These are phyloP conservation scores for Achlya hypogyna DNA, from an alignment of 352 stramenopile genomes.

Conservation along the genomic window DNA sequence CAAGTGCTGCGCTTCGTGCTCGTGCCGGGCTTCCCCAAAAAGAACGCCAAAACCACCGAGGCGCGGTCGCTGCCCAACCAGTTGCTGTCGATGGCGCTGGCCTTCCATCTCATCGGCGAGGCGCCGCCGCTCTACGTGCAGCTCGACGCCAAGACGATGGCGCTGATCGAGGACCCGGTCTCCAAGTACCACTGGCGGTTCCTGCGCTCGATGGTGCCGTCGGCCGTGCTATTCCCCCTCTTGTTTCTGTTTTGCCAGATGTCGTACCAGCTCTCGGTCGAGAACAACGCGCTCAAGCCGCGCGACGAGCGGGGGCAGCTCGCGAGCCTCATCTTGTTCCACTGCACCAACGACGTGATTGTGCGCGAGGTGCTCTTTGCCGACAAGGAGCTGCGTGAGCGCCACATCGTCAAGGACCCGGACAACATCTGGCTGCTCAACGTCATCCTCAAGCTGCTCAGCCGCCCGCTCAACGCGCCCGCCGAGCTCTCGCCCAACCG, in stretches of 20 bases:
- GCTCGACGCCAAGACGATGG: slow-evolving; percentile 63
- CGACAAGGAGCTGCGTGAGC: slow-evolving; percentile 77
- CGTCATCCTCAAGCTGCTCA: slow-evolving; percentile 78
- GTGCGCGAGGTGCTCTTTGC: slow-evolving; percentile 82
- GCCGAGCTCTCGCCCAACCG: slow-evolving; percentile 64
- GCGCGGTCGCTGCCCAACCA: slow-evolving; percentile 45
- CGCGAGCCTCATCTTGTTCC: slow-evolving; percentile 73
- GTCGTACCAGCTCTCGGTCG: slow-evolving; percentile 73
- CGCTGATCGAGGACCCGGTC: slow-evolving; percentile 83
- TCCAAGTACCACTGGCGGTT: slow-evolving; percentile 81
- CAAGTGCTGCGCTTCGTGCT: slow-evolving; percentile 79
- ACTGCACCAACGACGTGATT: slow-evolving; percentile 78
- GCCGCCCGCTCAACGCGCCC: slow-evolving; percentile 54
- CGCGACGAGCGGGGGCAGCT: slow-evolving; percentile 71
- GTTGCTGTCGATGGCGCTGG: slow-evolving; percentile 71
- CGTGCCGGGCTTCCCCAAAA: slow-evolving; percentile 60
- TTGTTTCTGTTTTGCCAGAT: slow-evolving; percentile 81
- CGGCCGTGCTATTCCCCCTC: slow-evolving; percentile 72
- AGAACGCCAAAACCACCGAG: slow-evolving; percentile 35
- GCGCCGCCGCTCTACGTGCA: slow-evolving; percentile 51
- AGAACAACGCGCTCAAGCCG: slow-evolving; percentile 71
- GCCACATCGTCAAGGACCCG: slow-evolving; percentile 43
- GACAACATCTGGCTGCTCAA: slow-evolving; percentile 84
- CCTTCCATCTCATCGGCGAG: slow-evolving; percentile 79
- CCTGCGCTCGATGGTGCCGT: slow-evolving; percentile 68